Base-by-base conservation (phyloP, 805 yeast genomes). In the Candida golubevii region DNA sequence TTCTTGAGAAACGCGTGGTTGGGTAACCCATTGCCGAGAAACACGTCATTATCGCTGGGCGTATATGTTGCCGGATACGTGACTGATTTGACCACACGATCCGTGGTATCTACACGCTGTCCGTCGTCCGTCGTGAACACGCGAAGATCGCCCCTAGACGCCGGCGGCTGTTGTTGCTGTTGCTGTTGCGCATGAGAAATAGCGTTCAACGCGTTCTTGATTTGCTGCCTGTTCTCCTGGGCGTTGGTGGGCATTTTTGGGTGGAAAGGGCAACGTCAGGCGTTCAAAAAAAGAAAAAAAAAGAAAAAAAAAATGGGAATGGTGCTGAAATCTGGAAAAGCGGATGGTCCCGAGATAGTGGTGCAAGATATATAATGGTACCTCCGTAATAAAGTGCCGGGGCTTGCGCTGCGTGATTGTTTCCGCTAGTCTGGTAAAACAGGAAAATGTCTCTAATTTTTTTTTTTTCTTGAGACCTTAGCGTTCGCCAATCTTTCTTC, bases 1-100 rank as follows among this genome's bases (percentile, higher is more conserved):
- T 80, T 76, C 51, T 77, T 80, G 44, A 93, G 64, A 55, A 86
- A 85, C 35, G 67, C 79, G 53, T 81, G 76, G 58, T 88, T 79
- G 9, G 97, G 97, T 46, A 79, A 66, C 1, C 88, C 89, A 42
- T 74, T 72, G 4, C 67, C 63, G 34, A 61, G 61, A 55, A 88
- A 91, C 13, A 91, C 69, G 59, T 86, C 80, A 5, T 67, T 75
- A 59, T 90, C 88, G 0, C 75, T 62, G 0, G 97, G 97, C 13
- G 69, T 69, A 37, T 65, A 63, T 8, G 79, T 64, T 1, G 85
- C 85, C 0, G 96, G 89, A 1, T 89, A 81, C 0, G 75, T 69
- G 4, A 89, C 90, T 3, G 67, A 42, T 30, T 67, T 61, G 13
- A 81, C 76, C 6, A 74, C 77, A 39, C 91, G 67, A 26, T 81